Conservation (phyloP, 768 basidiomycete genomes). For the Rhizopogon vinicolor region DNA sequence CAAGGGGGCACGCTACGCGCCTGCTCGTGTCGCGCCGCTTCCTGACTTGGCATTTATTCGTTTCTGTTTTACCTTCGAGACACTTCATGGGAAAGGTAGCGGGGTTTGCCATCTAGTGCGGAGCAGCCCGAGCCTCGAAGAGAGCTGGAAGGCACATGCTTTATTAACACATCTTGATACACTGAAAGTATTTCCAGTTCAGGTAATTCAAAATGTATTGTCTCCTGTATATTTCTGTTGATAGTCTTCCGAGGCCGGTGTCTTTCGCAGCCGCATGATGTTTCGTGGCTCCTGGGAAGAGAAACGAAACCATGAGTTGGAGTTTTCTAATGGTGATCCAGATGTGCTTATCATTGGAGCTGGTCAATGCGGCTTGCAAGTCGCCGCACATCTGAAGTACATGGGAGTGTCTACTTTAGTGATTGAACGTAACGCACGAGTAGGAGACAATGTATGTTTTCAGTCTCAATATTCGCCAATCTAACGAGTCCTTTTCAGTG, state of each 20-base stretch:
- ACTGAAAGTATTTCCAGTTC: conserved; percentile 49
- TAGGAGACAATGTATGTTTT: conserved; percentile 40
- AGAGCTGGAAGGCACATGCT: conserved; percentile 54
- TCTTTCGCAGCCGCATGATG: conserved; percentile 33
- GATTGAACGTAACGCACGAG: conserved; percentile 43
- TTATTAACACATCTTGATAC: conserved; percentile 56
- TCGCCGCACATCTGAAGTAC: conserved; percentile 57
- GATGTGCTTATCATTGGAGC: conserved; percentile 60
- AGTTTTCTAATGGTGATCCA: conserved; percentile 44
- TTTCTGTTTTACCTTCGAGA: conserved; percentile 52
- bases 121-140: conserved; percentile 17
- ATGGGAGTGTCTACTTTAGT: conserved; percentile 51
- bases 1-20: conserved; percentile 21
- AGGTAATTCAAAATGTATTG: conserved; percentile 12
- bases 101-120: conserved; percentile 55
- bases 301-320: conserved; percentile 33
- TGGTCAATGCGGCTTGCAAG: conserved; percentile 60
- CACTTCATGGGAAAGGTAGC: conserved; percentile 39
- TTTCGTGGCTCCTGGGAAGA: conserved; percentile 50
- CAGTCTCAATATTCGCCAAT: not conserved
- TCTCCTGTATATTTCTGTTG: not conserved
- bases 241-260: conserved; percentile 22
- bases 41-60: conserved; percentile 57
- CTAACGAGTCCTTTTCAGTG: conserved; percentile 24
- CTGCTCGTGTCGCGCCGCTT: conserved; percentile 35